Evolutionary conservation across 2,329 filamentous ascomycete species (phyloP).

Genomic region (Pseudodiploospora longispora): DNA sequence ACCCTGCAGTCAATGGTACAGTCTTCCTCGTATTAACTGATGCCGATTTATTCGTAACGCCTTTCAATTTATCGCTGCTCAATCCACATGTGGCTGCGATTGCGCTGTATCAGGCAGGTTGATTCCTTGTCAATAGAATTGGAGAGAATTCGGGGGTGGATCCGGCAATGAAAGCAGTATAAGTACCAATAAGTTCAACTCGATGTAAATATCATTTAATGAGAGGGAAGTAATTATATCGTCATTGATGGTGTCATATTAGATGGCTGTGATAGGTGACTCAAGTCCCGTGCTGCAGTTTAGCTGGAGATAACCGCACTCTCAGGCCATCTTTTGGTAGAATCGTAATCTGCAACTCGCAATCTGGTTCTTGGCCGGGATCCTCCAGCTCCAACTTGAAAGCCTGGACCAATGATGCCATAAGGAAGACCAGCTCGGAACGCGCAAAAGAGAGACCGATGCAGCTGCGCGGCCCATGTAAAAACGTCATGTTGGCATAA

Average conservation of each 20-base stretch:
- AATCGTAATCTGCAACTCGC: too few species aligned
- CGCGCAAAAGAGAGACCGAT: constrained; percentile 54
- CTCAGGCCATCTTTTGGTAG: too few species aligned
- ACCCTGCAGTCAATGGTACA: constrained; percentile 67
- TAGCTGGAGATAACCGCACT: too few species aligned
- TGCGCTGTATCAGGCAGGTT: constrained; percentile 67
- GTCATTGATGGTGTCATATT: too few species aligned
- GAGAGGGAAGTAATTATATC: too few species aligned
- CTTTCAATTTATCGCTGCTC: constrained; percentile 66
- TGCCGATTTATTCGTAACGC: constrained; percentile 56
- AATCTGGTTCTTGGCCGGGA: too few species aligned
- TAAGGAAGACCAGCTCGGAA: constrained; percentile 73
- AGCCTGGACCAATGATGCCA: constrained; percentile 67
- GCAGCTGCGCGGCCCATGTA: constrained; percentile 44
- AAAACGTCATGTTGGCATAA: constrained; percentile 66
- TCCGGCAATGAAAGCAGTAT: too few species aligned
- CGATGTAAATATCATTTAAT: too few species aligned
- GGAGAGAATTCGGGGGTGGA: too few species aligned
- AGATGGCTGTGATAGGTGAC: too few species aligned
- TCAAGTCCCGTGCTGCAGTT: too few species aligned
- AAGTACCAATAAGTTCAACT: too few species aligned
- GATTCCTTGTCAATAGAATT: not conserved
- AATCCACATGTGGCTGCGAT: constrained; percentile 72
- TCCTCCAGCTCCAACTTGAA: constrained; percentile 51
- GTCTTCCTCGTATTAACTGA: constrained; percentile 76